Evolutionary conservation across 176 grass and related monocot genomes (phyloP), one percentile per base, ranked within the genome.

Genomic region (Aegilops tauschii): DNA sequence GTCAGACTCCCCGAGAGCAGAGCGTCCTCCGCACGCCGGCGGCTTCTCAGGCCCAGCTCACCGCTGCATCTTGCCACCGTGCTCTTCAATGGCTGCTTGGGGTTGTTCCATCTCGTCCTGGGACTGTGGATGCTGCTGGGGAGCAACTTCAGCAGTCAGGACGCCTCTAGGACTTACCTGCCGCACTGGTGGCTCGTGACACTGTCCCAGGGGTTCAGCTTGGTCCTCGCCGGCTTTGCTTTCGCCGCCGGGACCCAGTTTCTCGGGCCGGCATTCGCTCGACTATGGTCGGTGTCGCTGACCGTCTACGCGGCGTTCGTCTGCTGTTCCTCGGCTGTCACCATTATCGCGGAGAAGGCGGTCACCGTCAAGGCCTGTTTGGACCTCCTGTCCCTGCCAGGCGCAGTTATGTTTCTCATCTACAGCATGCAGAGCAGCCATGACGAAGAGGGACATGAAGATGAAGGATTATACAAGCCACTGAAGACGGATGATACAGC

Each of bases 351-450:
- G 27, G 39, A 84, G 30, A 97, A 81, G 45, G 34, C 27, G 12
- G 4, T 90, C 39, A 80, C 87, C 1, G 18, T 69, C 1, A 85
- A 91, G 86, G 9, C 45, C 27, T 86, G 52, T 67, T 88, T 95
- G 61, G 87, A 95, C 83, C 69, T 93, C 80, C 83, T 95, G 54
- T 85, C 70, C 44, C 79, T 93, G 29, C 91, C 87, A 17, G 89
- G 89, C 12, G 78, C 83, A 21, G 39, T 88, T 29, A 37, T 97
- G 11, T 75, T 93, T 0, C 64, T 93, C 66, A 3, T 93, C 79
- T 90, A 75, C 76, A 82, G 32, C 35, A 63, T 87, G 31, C 80
- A 61, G 56, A 44, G 64, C 17, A 61, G 73, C 18, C 81, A n/a
- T 65, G 39, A 17, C 6, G 4, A 52, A 52, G 49, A 52, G 14